Percentiles rank a stretch among this genome's conserved stretches.
Evolutionary conservation across 768 basidiomycete genomes (phyloP).

Genomic region (Hericium erinaceus): DNA sequence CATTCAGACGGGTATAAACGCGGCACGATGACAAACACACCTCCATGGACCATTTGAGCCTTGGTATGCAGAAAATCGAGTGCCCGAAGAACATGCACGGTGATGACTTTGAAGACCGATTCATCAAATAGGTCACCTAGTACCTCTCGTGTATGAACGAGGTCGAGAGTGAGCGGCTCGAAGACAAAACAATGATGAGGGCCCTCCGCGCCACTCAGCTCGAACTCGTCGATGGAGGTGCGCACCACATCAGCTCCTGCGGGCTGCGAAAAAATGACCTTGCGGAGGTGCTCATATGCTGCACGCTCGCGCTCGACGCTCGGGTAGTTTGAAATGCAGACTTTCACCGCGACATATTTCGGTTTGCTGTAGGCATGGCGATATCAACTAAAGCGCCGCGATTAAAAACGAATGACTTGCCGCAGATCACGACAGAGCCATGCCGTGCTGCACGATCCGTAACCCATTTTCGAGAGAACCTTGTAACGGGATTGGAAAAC

Average conservation of each 20-base stretch:
- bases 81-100: background rate
- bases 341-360: constrained; percentile 4
- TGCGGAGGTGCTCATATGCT: constrained; percentile 1
- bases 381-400: background rate
- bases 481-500: constrained; percentile 22
- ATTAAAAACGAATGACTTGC: background rate
- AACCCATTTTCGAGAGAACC: constrained; percentile 26
- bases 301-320: background rate
- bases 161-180: background rate
- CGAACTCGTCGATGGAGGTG: constrained; percentile 3
- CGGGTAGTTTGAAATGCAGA: constrained; percentile 1
- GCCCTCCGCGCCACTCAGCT: background rate
- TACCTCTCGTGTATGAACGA: background rate
- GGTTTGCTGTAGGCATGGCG: background rate
- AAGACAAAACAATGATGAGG: constrained; percentile 1
- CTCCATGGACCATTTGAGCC: background rate
- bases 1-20: background rate
- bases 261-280: background rate
- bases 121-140: background rate
- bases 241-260: background rate
- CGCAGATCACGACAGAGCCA: constrained; percentile 23
- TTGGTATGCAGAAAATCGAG: background rate
- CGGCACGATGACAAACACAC: background rate
- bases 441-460: constrained; percentile 19
- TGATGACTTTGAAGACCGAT: background rate